These are phyloP conservation scores for Pseudogymnoascus destructans DNA, from an alignment of 2,329 filamentous ascomycete genomes.

Conservation along the genomic window DNA sequence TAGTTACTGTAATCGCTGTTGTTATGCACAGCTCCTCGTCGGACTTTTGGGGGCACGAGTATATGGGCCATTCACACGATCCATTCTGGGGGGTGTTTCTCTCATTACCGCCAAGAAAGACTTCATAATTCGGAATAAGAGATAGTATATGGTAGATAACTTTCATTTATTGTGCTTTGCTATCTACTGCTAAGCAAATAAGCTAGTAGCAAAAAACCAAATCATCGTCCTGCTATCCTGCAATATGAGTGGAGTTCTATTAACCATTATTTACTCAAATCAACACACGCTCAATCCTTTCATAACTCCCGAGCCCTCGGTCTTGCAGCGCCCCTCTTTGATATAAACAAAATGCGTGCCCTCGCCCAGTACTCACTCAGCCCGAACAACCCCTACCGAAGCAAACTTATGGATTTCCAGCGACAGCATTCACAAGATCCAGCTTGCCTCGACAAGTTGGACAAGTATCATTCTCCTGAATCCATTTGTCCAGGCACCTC, in stretches of 20 bases:
- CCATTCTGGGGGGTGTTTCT: background rate
- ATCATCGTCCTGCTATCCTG: background rate
- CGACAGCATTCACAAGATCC: background rate
- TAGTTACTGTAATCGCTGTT: no score
- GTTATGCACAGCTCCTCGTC: no score
- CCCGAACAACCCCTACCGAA: background rate
- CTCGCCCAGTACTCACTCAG: background rate
- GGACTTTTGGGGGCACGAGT: no score
- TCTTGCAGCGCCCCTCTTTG: background rate
- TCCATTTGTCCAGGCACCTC: conserved; percentile 6
- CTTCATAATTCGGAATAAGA: background rate
- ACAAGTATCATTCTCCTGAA: conserved; percentile 6
- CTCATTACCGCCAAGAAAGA: background rate
- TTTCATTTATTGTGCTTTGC: background rate
- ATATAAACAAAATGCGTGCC: background rate
- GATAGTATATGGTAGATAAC: background rate
- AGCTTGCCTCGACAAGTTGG: background rate
- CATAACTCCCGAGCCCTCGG: background rate
- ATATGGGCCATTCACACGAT: background rate
- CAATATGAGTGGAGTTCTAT: background rate
- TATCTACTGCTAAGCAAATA: background rate
- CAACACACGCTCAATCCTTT: background rate
- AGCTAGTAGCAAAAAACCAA: background rate
- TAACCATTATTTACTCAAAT: background rate
- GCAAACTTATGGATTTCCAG: background rate